Evolutionary conservation across 2,329 filamentous ascomycete genomes (phyloP).

Genomic region (Bimuria novae-zelandiae): DNA sequence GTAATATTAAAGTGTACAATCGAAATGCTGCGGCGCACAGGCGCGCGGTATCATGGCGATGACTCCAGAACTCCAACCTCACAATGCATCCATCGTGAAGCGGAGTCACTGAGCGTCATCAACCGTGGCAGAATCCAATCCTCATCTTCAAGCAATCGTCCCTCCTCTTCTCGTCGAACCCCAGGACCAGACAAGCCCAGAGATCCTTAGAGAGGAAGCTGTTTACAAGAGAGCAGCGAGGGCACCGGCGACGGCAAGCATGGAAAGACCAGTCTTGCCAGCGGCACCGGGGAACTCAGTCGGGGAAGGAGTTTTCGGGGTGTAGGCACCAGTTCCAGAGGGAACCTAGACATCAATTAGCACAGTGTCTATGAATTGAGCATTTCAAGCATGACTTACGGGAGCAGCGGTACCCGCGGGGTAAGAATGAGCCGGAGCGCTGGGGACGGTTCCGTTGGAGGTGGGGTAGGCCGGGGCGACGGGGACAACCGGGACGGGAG

Average conservation of each 20-base stretch:
- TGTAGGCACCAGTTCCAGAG: conserved; percentile 23
- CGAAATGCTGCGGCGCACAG: conserved; percentile 38
- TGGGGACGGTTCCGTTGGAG: conserved; percentile 27
- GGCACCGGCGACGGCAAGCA: conserved; percentile 59
- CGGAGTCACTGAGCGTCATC: conserved; percentile 33
- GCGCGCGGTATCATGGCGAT: conserved; percentile 29
- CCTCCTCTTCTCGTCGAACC: conserved; percentile 18
- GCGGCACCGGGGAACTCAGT: conserved; percentile 57
- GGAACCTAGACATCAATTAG: not conserved
- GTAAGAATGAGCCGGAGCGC: too few relatives aligned
- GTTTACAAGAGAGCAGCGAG: conserved; percentile 49
- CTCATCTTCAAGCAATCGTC: conserved; percentile 24
- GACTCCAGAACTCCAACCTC: conserved; percentile 33
- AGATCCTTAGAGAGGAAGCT: conserved; percentile 22
- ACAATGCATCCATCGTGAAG: conserved; percentile 41
- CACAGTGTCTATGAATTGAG: too few relatives aligned
- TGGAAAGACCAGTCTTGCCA: conserved; percentile 56
- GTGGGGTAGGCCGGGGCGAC: conserved; percentile 21
- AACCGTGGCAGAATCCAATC: conserved; percentile 33
- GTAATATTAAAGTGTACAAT: conserved; percentile 44
- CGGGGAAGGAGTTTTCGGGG: conserved; percentile 34
- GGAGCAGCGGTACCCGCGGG: conserved; percentile 23
- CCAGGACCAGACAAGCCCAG: conserved; percentile 9
- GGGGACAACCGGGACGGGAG: conserved; percentile 1
- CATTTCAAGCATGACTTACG: not conserved